phyloP scores from a whole-genome alignment of 371 early-diverging fungal species.

The Mucor velutinosus region DNA sequence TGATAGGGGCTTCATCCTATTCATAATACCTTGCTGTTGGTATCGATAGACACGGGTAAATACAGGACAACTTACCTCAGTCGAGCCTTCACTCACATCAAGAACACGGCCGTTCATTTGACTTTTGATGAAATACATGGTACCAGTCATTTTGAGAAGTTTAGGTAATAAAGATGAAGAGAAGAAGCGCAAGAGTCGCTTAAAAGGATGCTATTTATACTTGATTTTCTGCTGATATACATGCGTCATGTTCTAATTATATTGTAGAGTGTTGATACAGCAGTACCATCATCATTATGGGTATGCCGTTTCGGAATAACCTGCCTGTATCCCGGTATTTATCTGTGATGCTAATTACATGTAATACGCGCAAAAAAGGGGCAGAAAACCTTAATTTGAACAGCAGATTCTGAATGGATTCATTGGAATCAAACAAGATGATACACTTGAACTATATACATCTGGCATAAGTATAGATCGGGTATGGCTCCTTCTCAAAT shows the following conservation, averaged over 20 bases:
- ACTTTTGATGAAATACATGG: slow-evolving; percentile 24
- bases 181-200: background rate
- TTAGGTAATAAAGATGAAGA: background rate
- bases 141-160: background rate
- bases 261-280: background rate
- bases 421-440: background rate
- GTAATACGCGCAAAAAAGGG: background rate
- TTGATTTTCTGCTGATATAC: background rate
- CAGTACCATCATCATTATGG: background rate
- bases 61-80: slow-evolving; percentile 16
- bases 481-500: background rate
- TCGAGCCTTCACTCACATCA: slow-evolving; percentile 33
- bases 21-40: background rate
- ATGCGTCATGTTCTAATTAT: background rate
- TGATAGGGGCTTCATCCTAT: slow-evolving; percentile 28
- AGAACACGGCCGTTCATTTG: slow-evolving; percentile 35
- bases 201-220: background rate
- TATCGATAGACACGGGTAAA: background rate
- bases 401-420: background rate
- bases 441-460: background rate
- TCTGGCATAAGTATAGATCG: background rate
- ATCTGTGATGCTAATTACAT: background rate
- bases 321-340: background rate
- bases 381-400: background rate
- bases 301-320: background rate